Base-by-base conservation (phyloP, 805 yeast species). In the Monosporozyma siamensis region DNA sequence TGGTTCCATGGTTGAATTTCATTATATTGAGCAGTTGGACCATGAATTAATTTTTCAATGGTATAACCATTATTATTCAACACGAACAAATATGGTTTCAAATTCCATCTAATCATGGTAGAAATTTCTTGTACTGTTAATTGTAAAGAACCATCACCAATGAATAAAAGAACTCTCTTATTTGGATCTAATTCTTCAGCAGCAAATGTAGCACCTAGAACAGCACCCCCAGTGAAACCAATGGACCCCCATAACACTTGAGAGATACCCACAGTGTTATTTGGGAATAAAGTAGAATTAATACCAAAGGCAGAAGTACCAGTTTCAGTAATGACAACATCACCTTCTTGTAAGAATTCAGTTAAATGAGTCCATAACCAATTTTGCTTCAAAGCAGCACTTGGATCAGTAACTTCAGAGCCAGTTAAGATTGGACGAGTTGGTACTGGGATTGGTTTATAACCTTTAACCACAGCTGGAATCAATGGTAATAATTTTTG, bases 211-310 rank as follows among this genome's bases (percentile, higher is more conserved):
- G 43, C 43, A 40, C 43, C 43, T 10, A 35, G 15, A 15, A 40
- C 43, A 32, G 43, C 43, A 40, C 43, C 43, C 25, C 43, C 43
- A 23, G 43, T 35, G 38, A 40, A 40, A 18, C 43, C 43, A 26
- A 40, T 40, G 27, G 43, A 40, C 17, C 43, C 43, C 43, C 43
- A 40, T 40, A 40, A 26, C 10, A 40, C 43, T 34, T 40, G 43
- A 15, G 32, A 25, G 11, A 40, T 40, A 40, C 43, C 43, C 8
- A 40, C 15, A 22, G 32, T 27, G 25, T 40, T 40, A 12, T 40
- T 34, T 26, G 43, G 43, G 39, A 40, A 40, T 4, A 15, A 6
- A 11, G 43, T 40, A 10, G 25, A 14, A 27, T 40, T 40, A 22
- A 40, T 40, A 40, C 43, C 43, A 23, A 40, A 40, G 4, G 38